Conservation (phyloP, 2,329 filamentous ascomycete species). For the Triangularia setosa region DNA sequence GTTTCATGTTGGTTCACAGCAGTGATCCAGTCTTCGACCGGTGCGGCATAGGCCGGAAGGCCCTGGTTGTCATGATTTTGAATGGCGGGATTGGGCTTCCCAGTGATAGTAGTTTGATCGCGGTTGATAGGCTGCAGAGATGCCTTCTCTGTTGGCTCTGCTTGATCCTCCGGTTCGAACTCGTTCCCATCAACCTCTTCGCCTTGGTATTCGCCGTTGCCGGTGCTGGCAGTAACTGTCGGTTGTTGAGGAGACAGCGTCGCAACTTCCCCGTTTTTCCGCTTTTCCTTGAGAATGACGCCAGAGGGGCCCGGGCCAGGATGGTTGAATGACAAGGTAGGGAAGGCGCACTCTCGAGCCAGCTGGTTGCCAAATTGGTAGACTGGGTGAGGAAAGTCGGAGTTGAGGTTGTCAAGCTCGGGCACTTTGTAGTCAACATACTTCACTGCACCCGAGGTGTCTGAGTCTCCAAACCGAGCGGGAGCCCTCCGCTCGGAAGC, state of each 20-base stretch:
- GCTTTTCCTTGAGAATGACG: background rate
- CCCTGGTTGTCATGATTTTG: background rate
- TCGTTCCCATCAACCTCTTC: background rate
- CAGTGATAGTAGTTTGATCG: background rate
- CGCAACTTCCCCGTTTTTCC: background rate
- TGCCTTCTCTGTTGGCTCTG: background rate
- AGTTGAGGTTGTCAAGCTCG: background rate
- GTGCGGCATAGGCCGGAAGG: background rate
- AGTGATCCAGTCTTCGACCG: background rate
- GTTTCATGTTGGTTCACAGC: background rate
- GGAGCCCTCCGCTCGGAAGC: background rate
- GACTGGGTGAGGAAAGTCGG: background rate
- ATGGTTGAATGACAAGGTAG: conserved; percentile 26
- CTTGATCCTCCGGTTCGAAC: background rate
- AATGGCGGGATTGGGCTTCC: background rate
- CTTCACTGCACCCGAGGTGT: background rate
- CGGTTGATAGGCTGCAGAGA: background rate
- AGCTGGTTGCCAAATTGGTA: conserved; percentile 12
- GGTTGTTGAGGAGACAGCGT: background rate
- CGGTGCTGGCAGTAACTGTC: background rate
- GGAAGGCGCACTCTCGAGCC: conserved; percentile 24
- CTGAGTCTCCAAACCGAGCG: background rate
- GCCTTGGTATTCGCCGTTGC: background rate
- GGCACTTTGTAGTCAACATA: background rate
- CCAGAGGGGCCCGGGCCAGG: conserved; percentile 21